Conservation (phyloP, 192 early-diverging fungal species). For the Gryganskiella cystojenkinii region DNA sequence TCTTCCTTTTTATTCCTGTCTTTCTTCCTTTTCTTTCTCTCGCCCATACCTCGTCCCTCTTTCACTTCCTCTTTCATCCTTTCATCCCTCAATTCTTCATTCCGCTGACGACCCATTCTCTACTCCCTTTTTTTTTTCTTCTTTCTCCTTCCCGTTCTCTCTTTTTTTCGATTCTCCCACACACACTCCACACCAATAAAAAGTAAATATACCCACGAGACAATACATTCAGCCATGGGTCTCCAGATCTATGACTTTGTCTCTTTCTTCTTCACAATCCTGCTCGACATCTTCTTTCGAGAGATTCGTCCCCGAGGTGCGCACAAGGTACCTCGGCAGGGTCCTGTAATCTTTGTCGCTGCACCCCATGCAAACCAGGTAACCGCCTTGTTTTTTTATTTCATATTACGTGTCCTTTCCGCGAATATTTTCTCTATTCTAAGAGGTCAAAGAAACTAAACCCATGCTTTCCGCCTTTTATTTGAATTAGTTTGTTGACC, state of each 20-base stretch:
- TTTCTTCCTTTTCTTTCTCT: background rate
- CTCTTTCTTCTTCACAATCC: constrained; percentile 71
- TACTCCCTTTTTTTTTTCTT: background rate
- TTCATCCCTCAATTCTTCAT: background rate
- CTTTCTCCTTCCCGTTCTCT: constrained; percentile 3
- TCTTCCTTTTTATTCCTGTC: background rate
- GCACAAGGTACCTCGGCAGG: constrained; percentile 84
- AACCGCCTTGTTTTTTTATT: constrained; percentile 27
- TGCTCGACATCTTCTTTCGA: constrained; percentile 86
- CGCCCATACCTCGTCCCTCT: background rate
- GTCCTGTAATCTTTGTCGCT: constrained; percentile 95
- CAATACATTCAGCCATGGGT: constrained; percentile 36
- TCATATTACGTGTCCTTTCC: constrained; percentile 1
- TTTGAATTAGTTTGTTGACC: constrained; percentile 89
- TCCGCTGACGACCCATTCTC: constrained; percentile 1
- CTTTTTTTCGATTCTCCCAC: background rate
- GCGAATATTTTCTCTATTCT: constrained; percentile 4
- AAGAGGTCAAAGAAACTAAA: background rate
- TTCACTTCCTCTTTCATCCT: background rate
- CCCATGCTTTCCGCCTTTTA: background rate
- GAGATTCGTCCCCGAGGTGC: constrained; percentile 88
- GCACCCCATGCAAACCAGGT: constrained; percentile 83
- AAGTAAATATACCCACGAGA: too few species aligned
- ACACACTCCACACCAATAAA: too few species aligned
- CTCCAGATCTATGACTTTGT: constrained; percentile 75